These are phyloP conservation scores for Raddia distichophylla DNA, from an alignment of 176 grass and related monocot species.

Conservation along the genomic window DNA sequence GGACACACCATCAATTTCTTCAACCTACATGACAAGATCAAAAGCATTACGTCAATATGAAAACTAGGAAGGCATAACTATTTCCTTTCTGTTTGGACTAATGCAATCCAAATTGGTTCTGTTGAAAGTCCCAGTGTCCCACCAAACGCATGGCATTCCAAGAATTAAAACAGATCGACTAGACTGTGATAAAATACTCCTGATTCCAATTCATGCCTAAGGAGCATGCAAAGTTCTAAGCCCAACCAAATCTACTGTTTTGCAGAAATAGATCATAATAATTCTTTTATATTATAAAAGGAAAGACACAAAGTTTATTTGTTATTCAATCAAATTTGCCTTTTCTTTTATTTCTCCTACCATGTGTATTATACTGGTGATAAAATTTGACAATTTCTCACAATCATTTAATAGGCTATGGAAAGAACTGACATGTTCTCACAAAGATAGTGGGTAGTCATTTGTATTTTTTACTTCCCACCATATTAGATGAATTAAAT, in stretches of 20 bases:
- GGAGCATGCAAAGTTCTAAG: not conserved
- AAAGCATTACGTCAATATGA: not conserved
- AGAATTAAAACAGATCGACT: not conserved
- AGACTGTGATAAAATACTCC: not conserved
- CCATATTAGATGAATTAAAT: not conserved
- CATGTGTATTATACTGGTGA: not conserved
- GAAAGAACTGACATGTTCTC: not conserved
- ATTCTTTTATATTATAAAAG: not conserved
- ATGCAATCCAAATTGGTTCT: not conserved
- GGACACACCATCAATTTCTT: conserved; percentile 53
- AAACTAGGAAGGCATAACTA: not conserved
- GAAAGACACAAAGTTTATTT: not conserved
- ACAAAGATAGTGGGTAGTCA: not conserved
- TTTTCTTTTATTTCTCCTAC: not conserved
- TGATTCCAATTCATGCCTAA: not conserved
- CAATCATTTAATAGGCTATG: not conserved
- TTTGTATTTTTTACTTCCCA: not conserved
- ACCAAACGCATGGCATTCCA: not conserved
- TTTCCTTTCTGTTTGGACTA: not conserved
- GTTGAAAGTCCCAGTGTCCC: not conserved
- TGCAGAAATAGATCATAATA: not conserved
- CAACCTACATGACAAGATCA: conserved; percentile 46
- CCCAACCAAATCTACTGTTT: not conserved
- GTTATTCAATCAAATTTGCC: not conserved
- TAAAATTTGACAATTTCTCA: not conserved